phyloP scores from a whole-genome alignment of 352 stramenopile species.

The Globisporangium mamillatum region DNA sequence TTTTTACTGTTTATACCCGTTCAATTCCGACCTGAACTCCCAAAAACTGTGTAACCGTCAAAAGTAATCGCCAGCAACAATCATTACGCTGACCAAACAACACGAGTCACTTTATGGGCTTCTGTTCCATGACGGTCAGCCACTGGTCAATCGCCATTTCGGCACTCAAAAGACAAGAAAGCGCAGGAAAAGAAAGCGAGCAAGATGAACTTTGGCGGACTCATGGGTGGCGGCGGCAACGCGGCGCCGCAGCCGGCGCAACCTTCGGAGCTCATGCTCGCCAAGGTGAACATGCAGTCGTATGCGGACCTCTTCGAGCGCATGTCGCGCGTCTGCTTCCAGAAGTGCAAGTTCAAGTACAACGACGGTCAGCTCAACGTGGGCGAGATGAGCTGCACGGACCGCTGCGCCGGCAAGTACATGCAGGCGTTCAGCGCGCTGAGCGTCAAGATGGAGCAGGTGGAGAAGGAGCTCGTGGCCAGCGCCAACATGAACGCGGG shows the following conservation, averaged over 20 bases:
- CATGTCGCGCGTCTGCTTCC: slow-evolving; percentile 90
- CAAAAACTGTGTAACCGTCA: too few relatives aligned
- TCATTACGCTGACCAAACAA: too few relatives aligned
- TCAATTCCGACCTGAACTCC: neutral
- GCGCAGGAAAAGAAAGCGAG: neutral
- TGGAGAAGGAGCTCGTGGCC: slow-evolving; percentile 92
- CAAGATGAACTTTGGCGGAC: slow-evolving; percentile 75
- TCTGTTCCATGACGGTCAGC: too few relatives aligned
- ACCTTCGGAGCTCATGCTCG: slow-evolving; percentile 83
- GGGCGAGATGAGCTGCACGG: slow-evolving; percentile 97
- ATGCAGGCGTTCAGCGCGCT: slow-evolving; percentile 95
- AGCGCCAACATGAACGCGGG: slow-evolving; percentile 49
- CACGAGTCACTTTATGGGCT: too few relatives aligned
- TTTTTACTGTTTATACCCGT: neutral
- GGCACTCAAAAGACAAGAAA: neutral
- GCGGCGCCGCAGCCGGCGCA: slow-evolving; percentile 53
- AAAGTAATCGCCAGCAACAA: too few relatives aligned
- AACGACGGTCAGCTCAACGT: slow-evolving; percentile 96
- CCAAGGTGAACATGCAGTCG: slow-evolving; percentile 90
- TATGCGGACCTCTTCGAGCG: slow-evolving; percentile 90
- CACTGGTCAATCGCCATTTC: neutral
- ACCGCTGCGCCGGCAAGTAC: slow-evolving; percentile 98
- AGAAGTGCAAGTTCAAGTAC: slow-evolving; percentile 96
- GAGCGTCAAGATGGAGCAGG: slow-evolving; percentile 93
- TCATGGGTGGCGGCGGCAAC: slow-evolving; percentile 57